Conservation (phyloP, 495 filamentous ascomycete genomes). For the Rostrohypoxylon terebratum region DNA sequence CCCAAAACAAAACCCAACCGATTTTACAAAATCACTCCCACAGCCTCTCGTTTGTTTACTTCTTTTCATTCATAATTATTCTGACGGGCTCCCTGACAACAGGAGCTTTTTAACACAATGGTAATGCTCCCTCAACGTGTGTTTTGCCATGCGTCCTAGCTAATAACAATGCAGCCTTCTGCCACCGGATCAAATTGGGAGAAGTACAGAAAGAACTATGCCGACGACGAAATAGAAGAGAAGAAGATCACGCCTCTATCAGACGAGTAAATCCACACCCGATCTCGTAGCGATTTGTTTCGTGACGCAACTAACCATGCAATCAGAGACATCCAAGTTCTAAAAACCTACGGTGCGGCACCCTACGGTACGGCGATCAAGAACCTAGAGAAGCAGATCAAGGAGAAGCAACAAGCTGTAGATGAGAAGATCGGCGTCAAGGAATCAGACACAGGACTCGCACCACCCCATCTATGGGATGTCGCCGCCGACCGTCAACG, state of each 20-base stretch:
- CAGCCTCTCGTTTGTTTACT: neutral
- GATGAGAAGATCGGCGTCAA: constrained; percentile 94
- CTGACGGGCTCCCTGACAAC: neutral
- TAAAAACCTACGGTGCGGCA: constrained; percentile 98
- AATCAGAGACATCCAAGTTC: constrained; percentile 93
- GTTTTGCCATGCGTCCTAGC: constrained; percentile 10
- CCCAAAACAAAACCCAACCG: constrained; percentile 34
- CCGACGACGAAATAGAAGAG: constrained; percentile 95
- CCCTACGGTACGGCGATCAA: constrained; percentile 93
- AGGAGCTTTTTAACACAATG: constrained; percentile 40
- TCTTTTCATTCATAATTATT: constrained; percentile 46
- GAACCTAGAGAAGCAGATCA: constrained; percentile 98
- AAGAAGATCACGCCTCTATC: constrained; percentile 98
- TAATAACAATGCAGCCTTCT: constrained; percentile 70
- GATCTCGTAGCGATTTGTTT: constrained; percentile 3
- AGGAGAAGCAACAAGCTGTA: constrained; percentile 93
- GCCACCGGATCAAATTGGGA: constrained; percentile 95
- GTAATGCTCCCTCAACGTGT: constrained; percentile 30
- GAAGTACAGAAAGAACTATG: constrained; percentile 97
- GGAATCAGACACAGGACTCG: constrained; percentile 98
- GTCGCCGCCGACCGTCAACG: constrained; percentile 96
- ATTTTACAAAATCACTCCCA: neutral
- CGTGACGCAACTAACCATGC: constrained; percentile 50
- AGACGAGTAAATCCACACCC: constrained; percentile 79
- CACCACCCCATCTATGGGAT: constrained; percentile 98